Conservation (phyloP, 2,329 filamentous ascomycete species). For the Fusarium sublunatum region DNA sequence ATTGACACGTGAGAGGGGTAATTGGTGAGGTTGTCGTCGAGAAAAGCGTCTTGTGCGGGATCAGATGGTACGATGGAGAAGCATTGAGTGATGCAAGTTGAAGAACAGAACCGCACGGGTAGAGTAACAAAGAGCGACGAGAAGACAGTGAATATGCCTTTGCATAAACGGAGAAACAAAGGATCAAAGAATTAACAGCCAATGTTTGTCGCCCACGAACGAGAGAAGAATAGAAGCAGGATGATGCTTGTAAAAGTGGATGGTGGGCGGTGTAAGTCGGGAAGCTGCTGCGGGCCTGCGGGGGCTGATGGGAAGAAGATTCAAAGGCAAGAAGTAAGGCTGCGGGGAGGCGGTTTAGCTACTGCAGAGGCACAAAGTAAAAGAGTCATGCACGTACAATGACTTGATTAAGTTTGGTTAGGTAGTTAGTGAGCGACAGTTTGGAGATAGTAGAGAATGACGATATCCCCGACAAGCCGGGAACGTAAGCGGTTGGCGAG, state of each 20-base stretch:
- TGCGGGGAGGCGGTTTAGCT: slow-evolving; percentile 28
- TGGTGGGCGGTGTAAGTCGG: slow-evolving; percentile 47
- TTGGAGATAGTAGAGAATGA: slow-evolving; percentile 7
- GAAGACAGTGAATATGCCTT: neutral
- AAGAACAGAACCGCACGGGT: neutral
- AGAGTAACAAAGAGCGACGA: slow-evolving; percentile 6
- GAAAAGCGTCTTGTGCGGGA: slow-evolving; percentile 12
- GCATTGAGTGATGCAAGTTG: slow-evolving; percentile 21
- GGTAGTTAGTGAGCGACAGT: slow-evolving; percentile 16
- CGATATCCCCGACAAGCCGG: slow-evolving; percentile 10
- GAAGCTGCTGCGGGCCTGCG: slow-evolving; percentile 40
- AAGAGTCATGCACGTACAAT: slow-evolving; percentile 27
- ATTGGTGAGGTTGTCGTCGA: slow-evolving; percentile 25
- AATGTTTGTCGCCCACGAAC: slow-evolving; percentile 21
- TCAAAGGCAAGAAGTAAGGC: slow-evolving; percentile 31
- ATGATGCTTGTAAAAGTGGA: slow-evolving; percentile 44
- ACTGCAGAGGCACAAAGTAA: slow-evolving; percentile 12
- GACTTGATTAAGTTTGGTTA: slow-evolving; percentile 17
- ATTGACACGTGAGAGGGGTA: slow-evolving; percentile 55
- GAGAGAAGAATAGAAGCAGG: slow-evolving; percentile 24
- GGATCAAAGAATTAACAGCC: slow-evolving; percentile 8
- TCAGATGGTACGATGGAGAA: slow-evolving; percentile 20
- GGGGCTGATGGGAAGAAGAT: slow-evolving; percentile 29
- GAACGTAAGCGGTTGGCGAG: slow-evolving; percentile 26
- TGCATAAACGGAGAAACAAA: slow-evolving; percentile 11